phyloP scores from a whole-genome alignment of 1,284 basidiomycete species.

The Boletellus deceptivus region DNA sequence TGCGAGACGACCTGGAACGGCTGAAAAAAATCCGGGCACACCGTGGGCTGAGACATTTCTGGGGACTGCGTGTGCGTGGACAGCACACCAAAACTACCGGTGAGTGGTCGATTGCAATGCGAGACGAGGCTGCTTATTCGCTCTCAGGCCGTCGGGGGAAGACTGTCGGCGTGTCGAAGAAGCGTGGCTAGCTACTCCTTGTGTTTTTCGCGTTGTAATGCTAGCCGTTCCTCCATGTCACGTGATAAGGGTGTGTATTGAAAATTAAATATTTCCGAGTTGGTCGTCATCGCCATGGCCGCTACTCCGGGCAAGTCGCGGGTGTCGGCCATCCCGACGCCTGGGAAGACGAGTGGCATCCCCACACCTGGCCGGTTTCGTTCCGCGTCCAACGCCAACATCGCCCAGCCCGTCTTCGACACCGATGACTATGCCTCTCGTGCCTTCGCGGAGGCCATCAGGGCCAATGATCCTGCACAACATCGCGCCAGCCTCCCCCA shows the following conservation, averaged over 20 bases:
- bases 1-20: slow-evolving; percentile 97
- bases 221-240: slow-evolving; percentile 11
- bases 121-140: slow-evolving; percentile 4
- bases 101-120: slow-evolving; percentile 35
- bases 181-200: slow-evolving; percentile 64
- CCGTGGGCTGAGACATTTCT: slow-evolving; percentile 97
- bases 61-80: slow-evolving; percentile 93
- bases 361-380: slow-evolving; percentile 70
- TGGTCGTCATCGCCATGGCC: slow-evolving; percentile 30
- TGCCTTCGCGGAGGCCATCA: slow-evolving; percentile 74
- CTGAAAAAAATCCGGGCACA: slow-evolving; percentile 99
- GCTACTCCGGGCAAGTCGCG: slow-evolving; percentile 54
- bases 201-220: slow-evolving; percentile 4
- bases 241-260: slow-evolving; percentile 16
- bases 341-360: slow-evolving; percentile 55
- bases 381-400: slow-evolving; percentile 53
- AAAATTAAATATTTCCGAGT: neutral
- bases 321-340: slow-evolving; percentile 57
- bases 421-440: slow-evolving; percentile 57
- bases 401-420: slow-evolving; percentile 30
- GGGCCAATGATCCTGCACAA: slow-evolving; percentile 71
- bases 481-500: slow-evolving; percentile 48
- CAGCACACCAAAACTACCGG: slow-evolving; percentile 99
- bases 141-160: slow-evolving; percentile 78
- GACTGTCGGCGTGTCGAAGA: slow-evolving; percentile 92